Conservation (phyloP, 768 basidiomycete genomes). For the Russula sp. region DNA sequence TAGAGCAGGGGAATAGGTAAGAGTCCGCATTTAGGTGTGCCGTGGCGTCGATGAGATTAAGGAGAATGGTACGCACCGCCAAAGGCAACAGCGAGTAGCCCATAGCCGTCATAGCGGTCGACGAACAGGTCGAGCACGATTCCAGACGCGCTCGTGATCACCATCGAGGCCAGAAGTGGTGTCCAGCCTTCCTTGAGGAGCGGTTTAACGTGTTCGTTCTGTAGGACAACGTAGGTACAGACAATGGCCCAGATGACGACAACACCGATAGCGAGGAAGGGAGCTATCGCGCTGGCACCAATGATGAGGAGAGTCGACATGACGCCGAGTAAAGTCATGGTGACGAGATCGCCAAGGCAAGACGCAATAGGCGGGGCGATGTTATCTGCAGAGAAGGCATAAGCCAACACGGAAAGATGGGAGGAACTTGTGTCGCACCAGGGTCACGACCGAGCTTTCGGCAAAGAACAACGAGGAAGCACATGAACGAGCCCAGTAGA, state of each 20-base stretch:
- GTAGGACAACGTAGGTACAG: constrained; percentile 55
- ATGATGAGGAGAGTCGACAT: constrained; percentile 70
- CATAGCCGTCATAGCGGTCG: constrained; percentile 82
- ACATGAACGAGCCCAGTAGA: constrained; percentile 92
- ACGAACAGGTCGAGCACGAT: constrained; percentile 91
- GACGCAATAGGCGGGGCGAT: constrained; percentile 93
- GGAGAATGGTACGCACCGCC: constrained; percentile 55
- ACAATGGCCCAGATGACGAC: constrained; percentile 46
- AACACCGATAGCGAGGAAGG: constrained; percentile 51
- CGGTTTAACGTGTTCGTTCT: constrained; percentile 66
- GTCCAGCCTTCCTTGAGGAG: constrained; percentile 85
- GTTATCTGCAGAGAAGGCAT: constrained; percentile 58
- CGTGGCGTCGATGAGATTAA: background rate
- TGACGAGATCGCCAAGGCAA: constrained; percentile 89
- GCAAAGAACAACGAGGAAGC: constrained; percentile 73
- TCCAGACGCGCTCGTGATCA: constrained; percentile 82
- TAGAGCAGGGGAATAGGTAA: background rate
- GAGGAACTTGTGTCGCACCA: constrained; percentile 45
- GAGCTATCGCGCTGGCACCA: constrained; percentile 61
- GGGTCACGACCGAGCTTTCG: constrained; percentile 77
- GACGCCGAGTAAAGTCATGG: constrained; percentile 75
- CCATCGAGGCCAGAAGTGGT: constrained; percentile 88
- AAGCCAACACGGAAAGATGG: background rate
- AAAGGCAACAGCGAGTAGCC: constrained; percentile 81
- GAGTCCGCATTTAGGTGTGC: constrained; percentile 1